Evolutionary conservation across 257 asterid genomes (phyloP).

Genomic region (Solanum medicagineum): DNA sequence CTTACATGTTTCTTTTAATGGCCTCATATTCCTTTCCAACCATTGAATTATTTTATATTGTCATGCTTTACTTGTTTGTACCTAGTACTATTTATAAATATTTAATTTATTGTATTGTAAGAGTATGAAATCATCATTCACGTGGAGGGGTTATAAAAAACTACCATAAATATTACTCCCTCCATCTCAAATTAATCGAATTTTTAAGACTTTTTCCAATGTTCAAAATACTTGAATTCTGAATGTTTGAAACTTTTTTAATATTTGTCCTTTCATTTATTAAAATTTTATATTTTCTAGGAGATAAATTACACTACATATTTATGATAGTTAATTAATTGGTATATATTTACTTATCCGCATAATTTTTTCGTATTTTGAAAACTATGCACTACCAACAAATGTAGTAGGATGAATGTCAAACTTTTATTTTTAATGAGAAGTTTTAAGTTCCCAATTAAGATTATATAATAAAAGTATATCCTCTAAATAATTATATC

Average conservation of each 20-base stretch:
- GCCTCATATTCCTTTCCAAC: background rate
- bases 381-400: background rate
- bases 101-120: background rate
- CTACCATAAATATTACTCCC: no score
- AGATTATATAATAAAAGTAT: background rate
- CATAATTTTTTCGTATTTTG: no score
- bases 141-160: background rate
- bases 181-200: no score
- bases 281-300: no score
- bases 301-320: no score
- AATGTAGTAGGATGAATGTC: background rate
- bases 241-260: no score
- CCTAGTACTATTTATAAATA: background rate
- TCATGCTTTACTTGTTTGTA: background rate
- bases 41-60: background rate
- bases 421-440: background rate
- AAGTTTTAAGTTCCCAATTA: background rate
- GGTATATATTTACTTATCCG: no score
- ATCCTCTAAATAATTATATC: background rate
- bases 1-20: background rate
- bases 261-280: no score
- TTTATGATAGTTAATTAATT: no score
- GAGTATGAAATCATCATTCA: background rate
- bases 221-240: no score
- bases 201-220: no score